phyloP scores from a whole-genome alignment of 2,329 filamentous ascomycete species.

The Colletotrichum tropicale region DNA sequence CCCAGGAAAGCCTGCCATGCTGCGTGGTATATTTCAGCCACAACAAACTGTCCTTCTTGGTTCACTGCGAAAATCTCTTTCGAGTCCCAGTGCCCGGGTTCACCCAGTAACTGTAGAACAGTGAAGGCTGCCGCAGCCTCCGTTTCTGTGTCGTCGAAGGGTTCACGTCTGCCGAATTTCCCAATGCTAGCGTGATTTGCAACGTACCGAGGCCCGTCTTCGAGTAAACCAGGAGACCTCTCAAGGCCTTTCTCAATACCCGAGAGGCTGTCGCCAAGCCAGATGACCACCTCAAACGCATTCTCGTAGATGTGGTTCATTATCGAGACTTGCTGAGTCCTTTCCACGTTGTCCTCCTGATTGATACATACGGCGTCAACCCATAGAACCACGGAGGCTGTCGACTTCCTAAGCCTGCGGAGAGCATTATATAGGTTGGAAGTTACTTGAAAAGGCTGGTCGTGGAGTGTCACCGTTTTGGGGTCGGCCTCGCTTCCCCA shows the following conservation, averaged over 20 bases:
- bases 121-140: background rate
- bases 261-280: background rate
- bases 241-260: rapidly evolving
- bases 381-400: background rate
- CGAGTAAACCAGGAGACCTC: background rate
- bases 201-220: background rate
- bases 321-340: background rate
- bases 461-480: background rate
- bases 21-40: background rate
- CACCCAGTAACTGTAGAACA: background rate
- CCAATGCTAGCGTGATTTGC: background rate
- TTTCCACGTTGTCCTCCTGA: background rate
- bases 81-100: background rate
- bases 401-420: background rate
- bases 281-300: background rate
- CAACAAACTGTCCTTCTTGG: background rate
- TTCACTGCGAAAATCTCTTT: background rate
- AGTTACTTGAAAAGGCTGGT: background rate
- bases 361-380: background rate
- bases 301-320: background rate
- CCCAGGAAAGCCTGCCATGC: background rate
- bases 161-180: background rate
- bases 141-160: background rate
- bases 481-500: background rate
- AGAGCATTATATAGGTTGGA: background rate